Base-by-base conservation (phyloP, 306 rosid species). In the Trifolium dubium region DNA sequence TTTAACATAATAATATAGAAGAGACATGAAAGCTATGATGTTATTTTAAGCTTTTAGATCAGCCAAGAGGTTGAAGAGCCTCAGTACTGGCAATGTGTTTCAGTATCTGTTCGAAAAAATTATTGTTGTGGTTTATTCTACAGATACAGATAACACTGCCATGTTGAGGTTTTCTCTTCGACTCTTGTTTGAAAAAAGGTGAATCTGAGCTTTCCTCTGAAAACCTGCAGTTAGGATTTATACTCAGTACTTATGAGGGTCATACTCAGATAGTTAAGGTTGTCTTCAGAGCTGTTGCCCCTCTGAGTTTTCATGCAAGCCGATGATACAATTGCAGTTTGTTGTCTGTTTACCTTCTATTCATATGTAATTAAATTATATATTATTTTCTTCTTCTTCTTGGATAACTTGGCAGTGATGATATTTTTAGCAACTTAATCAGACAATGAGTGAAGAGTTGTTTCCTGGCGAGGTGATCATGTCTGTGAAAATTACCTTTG, bases 361-460 rank as follows among this genome's bases (percentile, higher is more conserved):
- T 23, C 23, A 23, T 23, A 23, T 23, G 23, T 23, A 23, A 23
- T 23, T 23, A 23, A 23, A 23, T 23, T 23, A 23, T 23, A 23
- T 23, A 23, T 23, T 23, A 23, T 23, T 23, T 23, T 23, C 23
- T 23, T 19, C 73, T 47, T 37, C 72, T 56, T 14, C 56, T 14
- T 72, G 5, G 51, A 17, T 72, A 13, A 55, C 32, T 29, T 56
- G 83, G 78, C 74, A 72, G 17, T 79, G 83, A 79, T 62, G 81
- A 78, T 72, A 19, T 6, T 72, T 41, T 64, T 6, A 54, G 55
- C 63, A 53, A 12, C 64, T 72, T 11, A 46, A 79, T 29, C 63
- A 54, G 73, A 72, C 67, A 19, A 66, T 41, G 60, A 13, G 68
- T 43, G 63, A 72, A 72, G 54, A 72, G 73, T 58, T 10, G 62